Percentiles rank a stretch among this genome's conserved stretches.
phyloP scores from a whole-genome alignment of 1,284 basidiomycete species.

The Amylostereum areolatum region DNA sequence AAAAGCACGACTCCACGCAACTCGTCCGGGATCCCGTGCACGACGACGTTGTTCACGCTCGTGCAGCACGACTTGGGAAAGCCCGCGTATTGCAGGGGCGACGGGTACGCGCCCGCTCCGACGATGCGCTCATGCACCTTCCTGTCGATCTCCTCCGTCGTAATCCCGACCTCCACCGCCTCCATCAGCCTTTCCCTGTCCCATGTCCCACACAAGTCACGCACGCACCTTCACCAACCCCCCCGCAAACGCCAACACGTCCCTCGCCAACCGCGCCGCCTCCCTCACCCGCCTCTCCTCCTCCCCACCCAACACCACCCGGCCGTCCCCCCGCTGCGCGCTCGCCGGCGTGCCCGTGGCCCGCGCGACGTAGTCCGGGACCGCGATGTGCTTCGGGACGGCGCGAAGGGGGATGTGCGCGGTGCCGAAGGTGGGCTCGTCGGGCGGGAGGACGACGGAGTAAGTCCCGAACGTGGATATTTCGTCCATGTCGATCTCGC shows the following conservation, averaged over 20 bases:
- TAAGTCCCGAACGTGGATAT: conserved; percentile 42
- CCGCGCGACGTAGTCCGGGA: conserved; percentile 53
- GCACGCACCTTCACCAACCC: conserved; percentile 46
- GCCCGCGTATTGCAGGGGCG: conserved; percentile 75
- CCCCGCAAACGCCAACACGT: conserved; percentile 54
- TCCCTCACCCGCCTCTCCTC: conserved; percentile 53
- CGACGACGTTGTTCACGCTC: conserved; percentile 80
- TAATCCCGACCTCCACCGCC: conserved; percentile 61
- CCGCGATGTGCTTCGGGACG: conserved; percentile 55
- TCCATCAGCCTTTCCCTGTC: conserved; percentile 4
- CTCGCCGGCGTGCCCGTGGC: conserved; percentile 8
- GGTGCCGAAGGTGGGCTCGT: conserved; percentile 61
- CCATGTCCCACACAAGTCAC: not conserved
- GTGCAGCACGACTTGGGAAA: conserved; percentile 89
- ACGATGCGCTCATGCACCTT: conserved; percentile 70
- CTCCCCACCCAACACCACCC: conserved; percentile 49
- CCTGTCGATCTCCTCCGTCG: conserved; percentile 70
- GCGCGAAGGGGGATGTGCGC: conserved; percentile 49
- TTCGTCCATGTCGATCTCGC: conserved; percentile 1
- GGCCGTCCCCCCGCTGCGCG: conserved; percentile 27
- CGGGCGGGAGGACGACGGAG: conserved; percentile 58
- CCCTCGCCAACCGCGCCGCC: conserved; percentile 57
- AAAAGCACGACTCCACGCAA: conserved; percentile 32
- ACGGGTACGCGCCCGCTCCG: conserved; percentile 75
- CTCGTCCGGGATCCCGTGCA: conserved; percentile 87